Evolutionary conservation across 2,329 filamentous ascomycete genomes (phyloP).

Genomic region (Graphilbum sp.): DNA sequence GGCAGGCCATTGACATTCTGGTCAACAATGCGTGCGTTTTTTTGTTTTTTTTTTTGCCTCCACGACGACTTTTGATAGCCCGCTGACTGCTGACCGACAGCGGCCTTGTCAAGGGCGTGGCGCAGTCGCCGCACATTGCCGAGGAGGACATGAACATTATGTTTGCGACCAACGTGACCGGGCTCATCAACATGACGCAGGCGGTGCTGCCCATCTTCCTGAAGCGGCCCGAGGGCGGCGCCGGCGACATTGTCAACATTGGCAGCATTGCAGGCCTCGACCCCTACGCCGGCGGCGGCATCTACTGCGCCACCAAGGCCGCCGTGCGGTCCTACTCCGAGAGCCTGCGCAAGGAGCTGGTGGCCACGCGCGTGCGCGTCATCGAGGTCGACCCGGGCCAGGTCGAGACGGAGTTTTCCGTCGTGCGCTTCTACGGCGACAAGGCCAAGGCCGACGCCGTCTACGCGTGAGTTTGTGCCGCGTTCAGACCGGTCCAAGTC

Average conservation of each 20-base stretch:
- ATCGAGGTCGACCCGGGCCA: conserved; percentile 87
- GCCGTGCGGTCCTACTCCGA: conserved; percentile 78
- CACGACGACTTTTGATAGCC: no score
- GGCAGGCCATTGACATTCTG: conserved; percentile 68
- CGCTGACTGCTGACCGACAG: no score
- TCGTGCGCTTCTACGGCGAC: conserved; percentile 79
- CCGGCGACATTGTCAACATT: conserved; percentile 89
- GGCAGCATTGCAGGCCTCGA: conserved; percentile 85
- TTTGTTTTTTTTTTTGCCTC: background rate
- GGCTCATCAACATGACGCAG: conserved; percentile 93
- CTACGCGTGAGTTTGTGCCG: conserved; percentile 64
- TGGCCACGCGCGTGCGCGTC: conserved; percentile 62
- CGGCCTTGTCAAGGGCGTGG: conserved; percentile 78
- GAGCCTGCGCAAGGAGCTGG: conserved; percentile 64
- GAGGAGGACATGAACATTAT: conserved; percentile 72
- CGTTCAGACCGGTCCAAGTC: no score
- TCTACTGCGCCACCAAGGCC: conserved; percentile 89
- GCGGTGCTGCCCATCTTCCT: conserved; percentile 72
- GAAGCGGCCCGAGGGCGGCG: conserved; percentile 54
- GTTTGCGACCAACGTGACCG: conserved; percentile 87
- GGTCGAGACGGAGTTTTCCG: conserved; percentile 85
- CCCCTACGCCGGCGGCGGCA: conserved; percentile 68
- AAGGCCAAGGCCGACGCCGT: conserved; percentile 80
- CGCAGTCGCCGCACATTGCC: conserved; percentile 67
- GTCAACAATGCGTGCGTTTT: conserved; percentile 83